Conservation (phyloP, 2,329 filamentous ascomycete species). For the Verticillium zaregamsianum region DNA sequence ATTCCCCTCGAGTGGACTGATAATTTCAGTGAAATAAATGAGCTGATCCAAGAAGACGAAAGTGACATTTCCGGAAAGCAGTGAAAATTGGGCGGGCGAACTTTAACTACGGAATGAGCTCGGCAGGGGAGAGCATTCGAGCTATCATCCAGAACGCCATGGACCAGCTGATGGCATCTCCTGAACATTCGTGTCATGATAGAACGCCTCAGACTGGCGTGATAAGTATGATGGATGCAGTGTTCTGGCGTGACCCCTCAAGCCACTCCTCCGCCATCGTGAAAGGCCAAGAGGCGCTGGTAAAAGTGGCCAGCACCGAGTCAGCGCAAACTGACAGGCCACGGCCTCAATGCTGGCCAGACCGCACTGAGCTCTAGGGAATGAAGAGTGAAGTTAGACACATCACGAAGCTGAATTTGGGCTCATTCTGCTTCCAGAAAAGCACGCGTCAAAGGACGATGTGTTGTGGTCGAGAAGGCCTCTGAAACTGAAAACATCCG, state of each 20-base stretch:
- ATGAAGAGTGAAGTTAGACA: background rate
- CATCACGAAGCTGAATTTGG: background rate
- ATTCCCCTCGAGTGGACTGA: background rate
- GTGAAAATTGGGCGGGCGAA: background rate
- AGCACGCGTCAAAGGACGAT: background rate
- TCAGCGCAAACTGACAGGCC: background rate
- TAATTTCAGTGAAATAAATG: background rate
- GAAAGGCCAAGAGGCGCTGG: background rate
- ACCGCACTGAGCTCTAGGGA: background rate
- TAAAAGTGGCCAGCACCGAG: background rate
- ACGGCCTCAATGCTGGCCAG: background rate
- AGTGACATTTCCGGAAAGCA: background rate
- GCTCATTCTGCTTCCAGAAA: background rate
- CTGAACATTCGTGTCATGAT: background rate
- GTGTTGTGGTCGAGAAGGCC: background rate
- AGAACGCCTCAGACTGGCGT: background rate
- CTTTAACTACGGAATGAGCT: background rate
- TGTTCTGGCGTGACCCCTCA: background rate
- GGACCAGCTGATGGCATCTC: background rate
- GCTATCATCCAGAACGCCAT: background rate
- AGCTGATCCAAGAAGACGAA: background rate
- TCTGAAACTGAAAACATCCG: background rate
- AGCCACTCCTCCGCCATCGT: background rate
- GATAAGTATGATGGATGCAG: background rate
- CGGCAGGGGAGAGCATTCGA: background rate